A percentile compares a stretch with the other conserved stretches of the same genome.
phyloP scores from a whole-genome alignment of 345 rosid genomes.

The Orychophragmus violaceus region DNA sequence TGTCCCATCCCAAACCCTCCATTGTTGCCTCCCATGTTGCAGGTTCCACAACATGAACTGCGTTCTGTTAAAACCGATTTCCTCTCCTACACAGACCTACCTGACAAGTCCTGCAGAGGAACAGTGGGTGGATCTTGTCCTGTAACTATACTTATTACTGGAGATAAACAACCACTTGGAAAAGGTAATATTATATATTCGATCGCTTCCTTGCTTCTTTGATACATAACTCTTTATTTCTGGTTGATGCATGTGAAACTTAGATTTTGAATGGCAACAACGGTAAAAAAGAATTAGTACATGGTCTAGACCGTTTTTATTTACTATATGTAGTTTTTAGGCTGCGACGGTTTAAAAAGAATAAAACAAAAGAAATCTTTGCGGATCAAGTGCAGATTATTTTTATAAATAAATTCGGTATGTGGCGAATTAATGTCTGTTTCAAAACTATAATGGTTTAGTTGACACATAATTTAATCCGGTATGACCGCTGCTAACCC shows the following conservation, averaged over 20 bases:
- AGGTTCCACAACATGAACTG: slow-evolving; percentile 52
- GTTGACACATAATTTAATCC: no score
- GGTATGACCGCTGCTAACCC: no score
- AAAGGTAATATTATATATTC: slow-evolving; percentile 34
- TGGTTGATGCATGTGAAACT: background rate
- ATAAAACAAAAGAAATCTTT: no score
- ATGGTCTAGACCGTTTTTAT: no score
- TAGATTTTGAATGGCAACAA: no score
- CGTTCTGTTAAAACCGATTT: slow-evolving; percentile 56
- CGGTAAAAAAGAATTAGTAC: no score
- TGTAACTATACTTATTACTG: slow-evolving; percentile 58
- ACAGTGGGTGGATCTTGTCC: slow-evolving; percentile 54
- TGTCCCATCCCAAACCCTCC: slow-evolving; percentile 58
- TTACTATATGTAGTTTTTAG: no score
- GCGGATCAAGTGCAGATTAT: no score
- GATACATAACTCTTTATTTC: background rate
- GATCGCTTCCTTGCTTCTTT: background rate
- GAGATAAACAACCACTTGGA: slow-evolving; percentile 56
- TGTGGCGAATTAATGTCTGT: no score
- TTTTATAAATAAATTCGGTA: no score
- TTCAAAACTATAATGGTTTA: no score
- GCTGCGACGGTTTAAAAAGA: no score
- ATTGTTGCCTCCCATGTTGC: slow-evolving; percentile 68
- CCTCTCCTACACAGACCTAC: slow-evolving; percentile 45
- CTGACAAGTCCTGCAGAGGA: slow-evolving; percentile 59